Conservation (phyloP, 176 grass and related monocot species). For the Puccinellia tenuiflora region DNA sequence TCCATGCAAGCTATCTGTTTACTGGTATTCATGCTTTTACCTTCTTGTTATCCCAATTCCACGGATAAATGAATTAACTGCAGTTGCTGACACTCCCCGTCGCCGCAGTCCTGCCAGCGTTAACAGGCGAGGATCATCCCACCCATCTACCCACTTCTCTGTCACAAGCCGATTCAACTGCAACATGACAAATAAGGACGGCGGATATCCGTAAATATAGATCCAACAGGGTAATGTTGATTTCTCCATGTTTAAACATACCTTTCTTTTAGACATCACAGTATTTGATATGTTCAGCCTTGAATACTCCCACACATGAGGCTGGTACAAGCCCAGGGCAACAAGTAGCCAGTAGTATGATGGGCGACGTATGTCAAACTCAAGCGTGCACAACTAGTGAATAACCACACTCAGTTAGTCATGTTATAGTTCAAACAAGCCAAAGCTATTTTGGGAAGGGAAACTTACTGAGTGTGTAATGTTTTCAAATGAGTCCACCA, state of each 20-base stretch:
- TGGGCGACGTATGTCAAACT: constrained; percentile 94
- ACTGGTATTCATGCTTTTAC: constrained; percentile 27
- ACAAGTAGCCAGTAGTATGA: constrained; percentile 96
- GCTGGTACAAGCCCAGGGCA: constrained; percentile 83
- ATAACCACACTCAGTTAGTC: constrained; percentile 10
- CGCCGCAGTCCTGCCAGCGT: constrained; percentile 80
- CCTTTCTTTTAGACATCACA: constrained; percentile 99
- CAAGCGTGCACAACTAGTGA: constrained; percentile 56
- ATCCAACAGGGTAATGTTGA: neutral
- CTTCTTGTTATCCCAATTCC: constrained; percentile 99
- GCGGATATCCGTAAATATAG: neutral
- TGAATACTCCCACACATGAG: constrained; percentile 97
- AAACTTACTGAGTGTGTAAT: constrained; percentile 93
- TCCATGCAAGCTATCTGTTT: neutral
- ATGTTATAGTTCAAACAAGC: constrained; percentile 1
- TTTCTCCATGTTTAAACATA: constrained; percentile 20
- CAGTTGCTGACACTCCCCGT: constrained; percentile 80
- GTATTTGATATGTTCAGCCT: constrained; percentile 93
- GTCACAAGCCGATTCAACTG: constrained; percentile 92
- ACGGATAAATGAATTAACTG: constrained; percentile 91
- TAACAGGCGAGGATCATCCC: constrained; percentile 96
- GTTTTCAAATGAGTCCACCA: constrained; percentile 98
- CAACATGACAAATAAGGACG: constrained; percentile 1
- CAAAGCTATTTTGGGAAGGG: neutral
- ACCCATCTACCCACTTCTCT: constrained; percentile 96